Conservation (phyloP, 805 yeast genomes). For the Myxozyma nipponensis region DNA sequence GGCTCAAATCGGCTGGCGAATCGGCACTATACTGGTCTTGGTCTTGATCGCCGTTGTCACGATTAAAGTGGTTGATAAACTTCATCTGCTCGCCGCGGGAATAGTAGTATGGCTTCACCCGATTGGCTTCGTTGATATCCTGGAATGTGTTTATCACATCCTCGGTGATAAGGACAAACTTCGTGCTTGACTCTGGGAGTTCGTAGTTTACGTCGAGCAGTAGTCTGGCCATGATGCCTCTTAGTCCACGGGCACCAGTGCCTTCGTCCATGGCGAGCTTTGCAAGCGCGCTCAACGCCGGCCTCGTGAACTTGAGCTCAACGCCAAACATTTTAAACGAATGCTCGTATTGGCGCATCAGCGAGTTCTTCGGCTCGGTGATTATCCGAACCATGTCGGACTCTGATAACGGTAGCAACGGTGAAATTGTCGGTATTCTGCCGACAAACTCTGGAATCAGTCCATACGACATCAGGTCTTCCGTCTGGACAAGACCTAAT, state of each 20-base stretch:
- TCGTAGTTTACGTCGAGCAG: conserved; percentile 44
- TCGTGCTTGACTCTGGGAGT: conserved; percentile 54
- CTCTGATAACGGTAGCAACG: conserved; percentile 46
- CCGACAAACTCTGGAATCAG: conserved; percentile 60
- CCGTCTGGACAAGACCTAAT: conserved; percentile 47
- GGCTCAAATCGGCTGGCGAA: no score
- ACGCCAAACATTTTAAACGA: conserved; percentile 53
- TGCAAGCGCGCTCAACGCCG: conserved; percentile 50
- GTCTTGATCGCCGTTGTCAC: conserved; percentile 9
- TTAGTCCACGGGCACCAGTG: conserved; percentile 59
- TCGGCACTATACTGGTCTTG: not conserved
- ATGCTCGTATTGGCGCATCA: conserved; percentile 51
- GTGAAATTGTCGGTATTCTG: conserved; percentile 53
- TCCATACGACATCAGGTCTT: conserved; percentile 51
- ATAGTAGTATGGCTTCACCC: conserved; percentile 26
- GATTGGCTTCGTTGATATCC: conserved; percentile 8
- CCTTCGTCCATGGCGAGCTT: conserved; percentile 49
- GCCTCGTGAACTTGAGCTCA: conserved; percentile 46
- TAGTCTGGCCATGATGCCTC: conserved; percentile 48
- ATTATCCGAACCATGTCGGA: conserved; percentile 49
- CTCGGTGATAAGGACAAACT: conserved; percentile 48
- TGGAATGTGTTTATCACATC: conserved; percentile 35
- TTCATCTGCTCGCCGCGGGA: conserved; percentile 20
- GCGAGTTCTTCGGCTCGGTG: conserved; percentile 54
- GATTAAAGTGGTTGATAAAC: conserved; percentile 14